Evolutionary conservation across 2,329 filamentous ascomycete species (phyloP), one percentile per base, ranked within the genome.

Genomic region (Calonectria pteridis): DNA sequence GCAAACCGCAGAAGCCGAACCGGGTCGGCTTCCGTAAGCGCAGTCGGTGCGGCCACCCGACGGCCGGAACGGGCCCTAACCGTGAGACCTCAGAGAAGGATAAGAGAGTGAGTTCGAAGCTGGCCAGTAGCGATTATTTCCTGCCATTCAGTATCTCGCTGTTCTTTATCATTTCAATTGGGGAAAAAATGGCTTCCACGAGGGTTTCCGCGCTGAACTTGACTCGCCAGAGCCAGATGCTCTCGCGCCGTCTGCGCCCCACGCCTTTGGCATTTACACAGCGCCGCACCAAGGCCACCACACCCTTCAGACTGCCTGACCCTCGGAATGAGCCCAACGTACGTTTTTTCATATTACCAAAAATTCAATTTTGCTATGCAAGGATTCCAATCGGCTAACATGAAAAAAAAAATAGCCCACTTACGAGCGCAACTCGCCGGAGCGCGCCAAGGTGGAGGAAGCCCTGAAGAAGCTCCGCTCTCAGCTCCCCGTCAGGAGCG

Each of bases 251-350:
- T 26, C 59, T 78, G 16, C 76, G 76, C 16, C 64, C 70, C 69
- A 51, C 71, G 26, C 37, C 73, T 13, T 53, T 69, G 29, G 63
- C 69, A 18, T 46, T 80, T 58, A 40, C 73, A 49, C 81, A 81
- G 72, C 76, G 35, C 58, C 76, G 82, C 43, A 72, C 73, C 46
- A 80, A 81, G 31, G 74, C 79, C 0, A 83, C 79, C 10, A 69
- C 77, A 2, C 83, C 83, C 5, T 84, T 84, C 74, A 78, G 78
- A 23, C 67, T 84, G 9, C 83, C 83, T 4, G 80, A 76, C 33
- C 75, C 80, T 50, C 77, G 81, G 37, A 84, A 84, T 59, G 83
- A 84, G 76, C 81, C 81, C 46, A 84, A 83, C 67, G 82, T 83
- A 31, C 73, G 81, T 70, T 6, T 13, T 49, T 31, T 9, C 5